Base-by-base conservation (phyloP, 495 filamentous ascomycete genomes). In the Xylaria curta region DNA sequence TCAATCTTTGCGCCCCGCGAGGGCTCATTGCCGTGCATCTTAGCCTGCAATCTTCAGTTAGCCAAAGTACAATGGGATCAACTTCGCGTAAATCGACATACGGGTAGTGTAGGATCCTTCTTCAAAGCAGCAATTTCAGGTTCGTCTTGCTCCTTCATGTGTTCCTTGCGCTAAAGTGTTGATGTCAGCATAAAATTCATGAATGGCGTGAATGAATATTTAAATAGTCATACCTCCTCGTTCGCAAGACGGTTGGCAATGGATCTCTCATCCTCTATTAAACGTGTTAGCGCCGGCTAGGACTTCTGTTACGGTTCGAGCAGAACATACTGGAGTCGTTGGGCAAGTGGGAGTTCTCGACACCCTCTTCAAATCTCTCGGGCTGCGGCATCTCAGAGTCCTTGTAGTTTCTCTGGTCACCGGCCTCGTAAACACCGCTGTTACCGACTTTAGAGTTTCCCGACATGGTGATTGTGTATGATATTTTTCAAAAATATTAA, bases 231-330 rank as follows among this genome's bases (percentile, higher is more conserved):
- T 73, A 84, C 82, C 83, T 83, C 79, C 74, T 92, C 90, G 12
- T 89, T 86, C 9, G 85, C 91, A 36, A 94, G 85, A 76, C 89
- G 91, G 85, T 94, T 94, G 73, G 90, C 91, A 74, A 97, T 94
- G 38, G 91, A 88, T 74, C 93, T 87, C 76, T 93, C 81, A 76
- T 95, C 93, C 87, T 97, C 91, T 94, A 67, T 8, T 21, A 24
- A 5, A 4, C 3, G 3, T 44, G 47, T 70, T 54, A 71, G 73
- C 26, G 17, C 71, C 51, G 63, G 13, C 42, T 51, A 40, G 36
- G 49, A 33, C 42, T 17, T 0, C 24, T 44, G 38, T 1, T 13
- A 17, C 4, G 2, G 24, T 59, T 54, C 4, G 36, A 8, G 19
- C 19, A 60, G 40, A 15, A 73, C 83, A 38, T 83, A 93, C 92